Percentiles rank a stretch among this genome's conserved stretches.
These are phyloP conservation scores for Teratosphaeriaceae sp. DNA, from an alignment of 2,329 filamentous ascomycete species.

Conservation along the genomic window DNA sequence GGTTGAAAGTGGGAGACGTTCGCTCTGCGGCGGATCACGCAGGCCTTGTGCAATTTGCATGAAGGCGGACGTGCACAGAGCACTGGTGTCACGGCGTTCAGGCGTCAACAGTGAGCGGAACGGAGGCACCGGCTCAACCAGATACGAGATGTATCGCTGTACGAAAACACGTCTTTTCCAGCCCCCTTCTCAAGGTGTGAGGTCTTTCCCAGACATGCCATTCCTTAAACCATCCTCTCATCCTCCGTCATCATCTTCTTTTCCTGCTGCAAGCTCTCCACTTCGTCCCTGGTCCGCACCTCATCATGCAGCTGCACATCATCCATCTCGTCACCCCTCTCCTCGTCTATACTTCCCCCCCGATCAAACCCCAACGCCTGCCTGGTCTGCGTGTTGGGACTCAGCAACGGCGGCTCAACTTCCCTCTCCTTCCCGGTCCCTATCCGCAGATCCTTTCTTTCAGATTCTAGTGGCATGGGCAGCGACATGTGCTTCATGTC, in stretches of 20 bases:
- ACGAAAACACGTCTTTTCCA: not conserved
- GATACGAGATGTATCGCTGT: conserved; percentile 1
- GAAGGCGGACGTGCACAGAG: not conserved
- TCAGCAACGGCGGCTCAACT: not conserved
- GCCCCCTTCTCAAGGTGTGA: not conserved
- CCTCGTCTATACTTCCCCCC: not conserved
- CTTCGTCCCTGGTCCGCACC: not conserved
- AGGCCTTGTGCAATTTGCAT: no score
- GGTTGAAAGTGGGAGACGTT: conserved; percentile 7
- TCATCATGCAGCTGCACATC: conserved; percentile 1
- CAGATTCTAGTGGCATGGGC: conserved; percentile 5
- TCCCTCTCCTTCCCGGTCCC: no score
- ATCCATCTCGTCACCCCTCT: not conserved
- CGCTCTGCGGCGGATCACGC: not conserved
- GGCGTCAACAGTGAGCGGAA: not conserved
- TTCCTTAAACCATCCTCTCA: conserved; percentile 1
- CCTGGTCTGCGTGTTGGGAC: conserved; percentile 1
- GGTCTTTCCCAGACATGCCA: not conserved
- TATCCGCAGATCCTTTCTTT: no score
- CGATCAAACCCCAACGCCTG: not conserved
- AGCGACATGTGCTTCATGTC: conserved; percentile 9
- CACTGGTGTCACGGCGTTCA: not conserved
- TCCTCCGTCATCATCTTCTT: conserved; percentile 4
- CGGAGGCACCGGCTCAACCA: not conserved
- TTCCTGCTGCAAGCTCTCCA: not conserved